phyloP scores from a whole-genome alignment of 164 flowering plant species.

The Macadamia tetraphylla region DNA sequence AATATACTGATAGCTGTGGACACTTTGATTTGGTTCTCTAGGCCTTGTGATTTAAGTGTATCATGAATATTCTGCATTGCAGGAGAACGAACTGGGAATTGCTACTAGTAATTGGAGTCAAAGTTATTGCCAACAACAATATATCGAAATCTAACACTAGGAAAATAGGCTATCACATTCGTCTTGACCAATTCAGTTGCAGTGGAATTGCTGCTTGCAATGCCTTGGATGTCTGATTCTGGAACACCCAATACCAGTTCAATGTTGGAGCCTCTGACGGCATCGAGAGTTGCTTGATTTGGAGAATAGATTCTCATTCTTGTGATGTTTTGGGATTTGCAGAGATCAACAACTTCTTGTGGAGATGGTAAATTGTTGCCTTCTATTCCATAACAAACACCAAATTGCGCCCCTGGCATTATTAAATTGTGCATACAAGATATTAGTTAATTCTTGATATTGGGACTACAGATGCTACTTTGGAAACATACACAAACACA shows the following conservation, averaged over 20 bases:
- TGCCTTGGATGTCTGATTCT: slow-evolving; percentile 7
- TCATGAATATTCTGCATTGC: slow-evolving; percentile 4
- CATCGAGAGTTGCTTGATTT: slow-evolving; percentile 5
- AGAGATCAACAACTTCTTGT: slow-evolving; percentile 7
- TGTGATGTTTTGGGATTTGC: slow-evolving; percentile 3
- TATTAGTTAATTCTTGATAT: too few species aligned
- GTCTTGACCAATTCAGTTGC: slow-evolving; percentile 13
- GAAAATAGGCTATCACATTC: slow-evolving; percentile 3
- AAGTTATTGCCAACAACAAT: not conserved
- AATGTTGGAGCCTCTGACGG: slow-evolving; percentile 17
- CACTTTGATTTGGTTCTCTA: slow-evolving; percentile 6
- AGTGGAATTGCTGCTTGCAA: slow-evolving; percentile 4
- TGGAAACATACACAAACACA: too few species aligned
- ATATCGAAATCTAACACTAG: slow-evolving; percentile 7
- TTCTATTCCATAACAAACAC: slow-evolving; percentile 17
- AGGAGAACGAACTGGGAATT: not conserved
- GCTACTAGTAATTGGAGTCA: too few species aligned
- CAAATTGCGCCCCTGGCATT: slow-evolving; percentile 11
- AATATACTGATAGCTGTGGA: slow-evolving; percentile 1
- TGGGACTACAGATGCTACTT: too few species aligned
- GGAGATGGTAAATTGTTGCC: slow-evolving; percentile 18
- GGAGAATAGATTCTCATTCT: slow-evolving; percentile 19
- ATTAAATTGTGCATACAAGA: not conserved
- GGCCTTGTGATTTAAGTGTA: not conserved
- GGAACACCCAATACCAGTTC: slow-evolving; percentile 13